Percentiles rank a stretch among this genome's conserved stretches.
phyloP scores from a whole-genome alignment of 179 eudicot genomes.

The Beta macrorhiza region DNA sequence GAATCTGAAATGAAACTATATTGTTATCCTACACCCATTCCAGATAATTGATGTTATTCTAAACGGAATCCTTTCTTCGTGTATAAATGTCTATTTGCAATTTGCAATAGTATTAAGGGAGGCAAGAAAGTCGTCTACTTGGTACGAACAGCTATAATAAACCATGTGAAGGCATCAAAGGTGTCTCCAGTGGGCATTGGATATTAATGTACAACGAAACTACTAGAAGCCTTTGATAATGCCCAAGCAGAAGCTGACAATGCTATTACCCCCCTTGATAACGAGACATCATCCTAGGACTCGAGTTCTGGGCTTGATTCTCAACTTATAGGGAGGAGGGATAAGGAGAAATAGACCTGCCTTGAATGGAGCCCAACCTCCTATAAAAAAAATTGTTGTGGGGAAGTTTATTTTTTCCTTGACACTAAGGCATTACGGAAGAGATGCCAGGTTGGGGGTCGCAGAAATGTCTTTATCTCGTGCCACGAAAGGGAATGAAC shows the following conservation, averaged over 20 bases:
- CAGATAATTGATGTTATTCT: slow-evolving; percentile 8
- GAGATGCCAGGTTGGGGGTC: too few species aligned
- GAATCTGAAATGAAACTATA: slow-evolving; percentile 5
- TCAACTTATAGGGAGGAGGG: neutral
- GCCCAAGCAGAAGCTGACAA: neutral
- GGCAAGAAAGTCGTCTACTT: neutral
- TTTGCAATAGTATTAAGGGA: neutral
- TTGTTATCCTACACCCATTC: neutral
- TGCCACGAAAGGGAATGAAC: too few species aligned
- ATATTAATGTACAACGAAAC: neutral
- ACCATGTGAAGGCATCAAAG: neutral
- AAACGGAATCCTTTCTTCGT: neutral
- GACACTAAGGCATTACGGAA: too few species aligned
- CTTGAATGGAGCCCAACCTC: neutral
- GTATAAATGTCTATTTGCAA: neutral
- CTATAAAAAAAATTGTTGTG: neutral
- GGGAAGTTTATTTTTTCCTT: neutral
- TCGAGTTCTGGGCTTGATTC: neutral
- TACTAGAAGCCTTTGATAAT: neutral
- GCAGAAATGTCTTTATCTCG: too few species aligned
- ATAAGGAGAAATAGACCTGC: neutral
- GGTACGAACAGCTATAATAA: neutral
- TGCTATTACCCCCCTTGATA: neutral
- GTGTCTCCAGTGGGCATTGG: neutral
- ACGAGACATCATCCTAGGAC: neutral